These are phyloP conservation scores for Fusarium domesticum DNA, from an alignment of 2,329 filamentous ascomycete species.

Conservation along the genomic window DNA sequence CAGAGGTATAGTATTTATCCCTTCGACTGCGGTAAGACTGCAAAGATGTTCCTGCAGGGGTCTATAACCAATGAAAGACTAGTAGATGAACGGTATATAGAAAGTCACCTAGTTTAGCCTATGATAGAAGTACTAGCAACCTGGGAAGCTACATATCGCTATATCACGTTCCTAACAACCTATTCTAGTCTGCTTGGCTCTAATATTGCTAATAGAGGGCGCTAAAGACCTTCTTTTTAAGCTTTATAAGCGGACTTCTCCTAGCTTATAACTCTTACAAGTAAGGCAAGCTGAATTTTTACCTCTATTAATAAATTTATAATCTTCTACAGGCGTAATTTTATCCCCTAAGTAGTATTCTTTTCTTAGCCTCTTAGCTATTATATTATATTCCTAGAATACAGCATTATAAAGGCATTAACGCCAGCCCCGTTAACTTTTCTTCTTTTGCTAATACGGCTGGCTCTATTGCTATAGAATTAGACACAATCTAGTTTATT, in stretches of 20 bases:
- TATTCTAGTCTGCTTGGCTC: neutral
- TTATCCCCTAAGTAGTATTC: too few relatives aligned
- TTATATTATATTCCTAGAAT: too few relatives aligned
- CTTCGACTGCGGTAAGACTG: neutral
- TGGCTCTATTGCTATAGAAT: neutral
- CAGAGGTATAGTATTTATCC: too few relatives aligned
- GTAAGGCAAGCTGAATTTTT: too few relatives aligned
- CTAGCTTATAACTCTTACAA: too few relatives aligned
- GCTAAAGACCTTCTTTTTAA: too few relatives aligned
- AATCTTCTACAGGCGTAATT: too few relatives aligned
- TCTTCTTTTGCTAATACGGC: neutral
- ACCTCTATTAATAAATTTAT: too few relatives aligned
- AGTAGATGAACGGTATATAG: neutral
- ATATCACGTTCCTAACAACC: neutral
- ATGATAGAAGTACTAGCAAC: neutral
- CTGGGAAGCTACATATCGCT: neutral
- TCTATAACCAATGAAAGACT: neutral
- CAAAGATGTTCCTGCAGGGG: neutral
- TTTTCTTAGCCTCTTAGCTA: too few relatives aligned
- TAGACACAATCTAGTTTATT: too few relatives aligned
- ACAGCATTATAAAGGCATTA: too few relatives aligned
- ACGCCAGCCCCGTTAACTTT: neutral
- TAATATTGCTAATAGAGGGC: neutral
- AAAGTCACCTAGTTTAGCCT: neutral
- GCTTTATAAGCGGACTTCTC: too few relatives aligned